Base-by-base conservation (phyloP, 2,329 filamentous ascomycete species). In the Oidium heveae region DNA sequence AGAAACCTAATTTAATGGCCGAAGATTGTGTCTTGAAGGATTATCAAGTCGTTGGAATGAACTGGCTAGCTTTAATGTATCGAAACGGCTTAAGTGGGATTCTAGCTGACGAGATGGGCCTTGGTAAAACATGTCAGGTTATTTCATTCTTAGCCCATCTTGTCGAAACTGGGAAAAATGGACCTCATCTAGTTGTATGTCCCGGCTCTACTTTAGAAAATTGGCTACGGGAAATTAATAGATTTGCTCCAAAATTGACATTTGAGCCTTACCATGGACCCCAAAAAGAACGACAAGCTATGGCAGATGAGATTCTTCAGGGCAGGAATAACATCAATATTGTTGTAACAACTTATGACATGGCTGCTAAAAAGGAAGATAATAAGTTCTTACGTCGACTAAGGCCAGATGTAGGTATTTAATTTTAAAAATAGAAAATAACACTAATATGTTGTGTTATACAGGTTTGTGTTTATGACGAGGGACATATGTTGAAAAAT, bases 121-220 rank as follows among this genome's bases (percentile, higher is more conserved):
- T 89, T 43, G 91, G 91, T 49, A 98, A 98, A 72, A 98, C 91
- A 0, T 95, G 87, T 62, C 89, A 98, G 63, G 86, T 96, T 58
- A 94, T 98, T 60, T 80, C 86, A 0, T 86, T 98, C 62, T 74
- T 98, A 49, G 84, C 86, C 16, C 82, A 94, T 61, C 71, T 98
- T 28, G 79, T 84, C 16, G 79, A 87, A 63, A 76, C 76, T 33
- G 77, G 69, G 58, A 73, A 70, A 64, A 77, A 63, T 71, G 86
- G 85, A 63, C 86, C 71, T 70, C 79, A 94, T 64, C 70, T 98
- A 37, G 76, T 98, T 39, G 80, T 98, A 32, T 91, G 96, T 1
- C 91, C 91, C 5, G 84, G 86, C 0, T 94, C 89, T 0, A 95
- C 89, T 0, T 75, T 94, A 63, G 89, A 94, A 63, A 98, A 98